Base-by-base conservation (phyloP, 2,329 filamentous ascomycete species). In the Aspergillus pseudonomiae region DNA sequence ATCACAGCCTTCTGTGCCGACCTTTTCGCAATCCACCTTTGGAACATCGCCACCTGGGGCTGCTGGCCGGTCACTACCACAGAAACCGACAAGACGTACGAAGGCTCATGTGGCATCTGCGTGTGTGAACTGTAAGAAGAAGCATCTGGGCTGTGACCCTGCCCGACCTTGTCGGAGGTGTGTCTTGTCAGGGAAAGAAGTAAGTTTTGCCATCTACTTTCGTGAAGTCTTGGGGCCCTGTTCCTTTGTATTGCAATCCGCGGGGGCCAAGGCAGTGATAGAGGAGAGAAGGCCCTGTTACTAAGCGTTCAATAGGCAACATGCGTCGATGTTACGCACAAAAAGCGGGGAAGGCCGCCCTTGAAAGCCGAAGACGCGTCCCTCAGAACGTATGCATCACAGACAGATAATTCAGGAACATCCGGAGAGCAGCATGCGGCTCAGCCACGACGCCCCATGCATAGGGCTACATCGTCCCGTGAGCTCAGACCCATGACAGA, bases 111-210 rank as follows among this genome's bases (percentile, higher is more conserved):
- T 82, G 32, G 80, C 80, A 34, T 82, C 80, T 4, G 80, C 80
- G 2, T 82, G 80, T 68, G 78, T 82, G 16, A 82, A 82, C 65
- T 82, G 80, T 68, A 82, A 82, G 66, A 80, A 79, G 68, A 82
- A 82, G 68, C 80, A 82, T 65, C 64, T 82, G 57, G 78, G 80
- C 46, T 82, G 80, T 66, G 80, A 82, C 64, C 76, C 79, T 32
- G 79, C 76, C 57, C 75, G 80, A 46, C 80, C 80, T 26, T 82
- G 80, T 69, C 77, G 77, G 65, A 70, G 80, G 71, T 82, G 80
- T 70, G 77, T 82, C 48, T 71, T 81, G 53, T 77, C 79, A 48
- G 80, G 80, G 14, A 82, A 82, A 72, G 78, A 81, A 65, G 80
- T 82, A 73, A 76, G 78, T 72, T 46, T 21, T 50, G 48, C 43